Percentiles rank a stretch among this genome's conserved stretches.
These are phyloP conservation scores for Collybia sordida DNA, from an alignment of 768 basidiomycete species.

Conservation along the genomic window DNA sequence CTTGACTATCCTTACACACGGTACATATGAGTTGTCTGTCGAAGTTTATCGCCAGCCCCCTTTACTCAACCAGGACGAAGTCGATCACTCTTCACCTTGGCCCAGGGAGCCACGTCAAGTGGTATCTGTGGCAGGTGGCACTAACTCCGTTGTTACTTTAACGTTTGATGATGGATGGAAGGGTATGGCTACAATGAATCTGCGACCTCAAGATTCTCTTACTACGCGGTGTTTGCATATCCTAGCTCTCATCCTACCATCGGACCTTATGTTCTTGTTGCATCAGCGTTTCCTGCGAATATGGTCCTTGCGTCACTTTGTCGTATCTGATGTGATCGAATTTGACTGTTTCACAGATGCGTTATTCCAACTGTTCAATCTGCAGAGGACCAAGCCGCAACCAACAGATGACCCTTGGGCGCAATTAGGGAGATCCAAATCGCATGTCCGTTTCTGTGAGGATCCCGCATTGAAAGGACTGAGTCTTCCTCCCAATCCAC, in stretches of 20 bases:
- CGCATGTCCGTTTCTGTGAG: slow-evolving; percentile 50
- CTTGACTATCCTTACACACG: slow-evolving; percentile 64
- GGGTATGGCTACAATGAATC: slow-evolving; percentile 49
- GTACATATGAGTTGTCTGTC: slow-evolving; percentile 41
- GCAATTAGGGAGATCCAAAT: slow-evolving; percentile 40
- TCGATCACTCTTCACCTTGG: slow-evolving; percentile 1
- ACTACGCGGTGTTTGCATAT: slow-evolving; percentile 60
- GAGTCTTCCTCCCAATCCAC: slow-evolving; percentile 24
- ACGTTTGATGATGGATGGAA: slow-evolving; percentile 50
- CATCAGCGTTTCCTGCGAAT: slow-evolving; percentile 54
- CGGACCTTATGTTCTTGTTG: slow-evolving; percentile 52
- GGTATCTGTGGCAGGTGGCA: slow-evolving; percentile 44
- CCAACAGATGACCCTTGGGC: slow-evolving; percentile 42
- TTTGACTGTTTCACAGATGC: slow-evolving; percentile 57
- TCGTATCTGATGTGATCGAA: slow-evolving; percentile 45
- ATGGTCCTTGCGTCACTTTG: slow-evolving; percentile 52
- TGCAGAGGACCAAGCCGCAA: slow-evolving; percentile 22
- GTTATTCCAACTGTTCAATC: slow-evolving; percentile 46
- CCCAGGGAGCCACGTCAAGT: slow-evolving; percentile 5
- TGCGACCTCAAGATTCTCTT: slow-evolving; percentile 54
- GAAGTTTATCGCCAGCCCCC: slow-evolving; percentile 20
- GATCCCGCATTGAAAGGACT: slow-evolving; percentile 57
- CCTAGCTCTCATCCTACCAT: slow-evolving; percentile 60
- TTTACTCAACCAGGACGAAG: slow-evolving; percentile 19
- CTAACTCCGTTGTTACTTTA: slow-evolving; percentile 52